Evolutionary conservation across 2,329 filamentous ascomycete species (phyloP), one percentile per base, ranked within the genome.

Genomic region (Ascochyta pisi): DNA sequence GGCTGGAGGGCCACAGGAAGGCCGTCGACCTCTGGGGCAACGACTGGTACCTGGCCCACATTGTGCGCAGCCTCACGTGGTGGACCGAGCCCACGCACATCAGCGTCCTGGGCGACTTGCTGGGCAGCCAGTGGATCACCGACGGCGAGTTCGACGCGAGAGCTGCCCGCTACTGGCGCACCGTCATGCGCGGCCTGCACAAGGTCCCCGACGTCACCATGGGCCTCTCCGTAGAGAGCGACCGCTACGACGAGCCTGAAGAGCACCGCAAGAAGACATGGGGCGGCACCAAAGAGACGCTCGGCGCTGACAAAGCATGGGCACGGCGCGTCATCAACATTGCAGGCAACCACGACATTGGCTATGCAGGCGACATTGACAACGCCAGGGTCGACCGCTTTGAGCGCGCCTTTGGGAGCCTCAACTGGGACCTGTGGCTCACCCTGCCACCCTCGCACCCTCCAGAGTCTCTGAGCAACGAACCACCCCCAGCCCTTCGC

Each of bases 51-150:
- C 84, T 99, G 29, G 91, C 90, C 19, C 95, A 99, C 74, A 92
- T 97, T 55, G 97, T 96, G 76, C 85, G 91, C 15, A 90, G 87
- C 0, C 77, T 96, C 45, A 83, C 85, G 63, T 96, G 92, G 91
- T 96, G 90, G 89, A 85, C 89, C 0, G 79, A 81, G 15, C 95
- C 95, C 8, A 96, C 91, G 0, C 95, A 99, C 73, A 86, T 95
- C 19, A 87, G 90, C 0, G 92, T 98, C 0, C 81, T 99, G 4
- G 95, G 95, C 3, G 95, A 99, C 73, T 80, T 99, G 55, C 80
- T 99, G 9, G 95, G 95, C 9, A 96, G 92, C 68, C 95, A 99
- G 75, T 99, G 95, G 95, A 90, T 99, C 58, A 84, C 84, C 46
- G 88, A 96, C 71, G 84, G 83, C 27, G 95, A 99, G 76, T 99